Conservation (phyloP, 495 filamentous ascomycete species). For the Annulohypoxylon maeteangense region DNA sequence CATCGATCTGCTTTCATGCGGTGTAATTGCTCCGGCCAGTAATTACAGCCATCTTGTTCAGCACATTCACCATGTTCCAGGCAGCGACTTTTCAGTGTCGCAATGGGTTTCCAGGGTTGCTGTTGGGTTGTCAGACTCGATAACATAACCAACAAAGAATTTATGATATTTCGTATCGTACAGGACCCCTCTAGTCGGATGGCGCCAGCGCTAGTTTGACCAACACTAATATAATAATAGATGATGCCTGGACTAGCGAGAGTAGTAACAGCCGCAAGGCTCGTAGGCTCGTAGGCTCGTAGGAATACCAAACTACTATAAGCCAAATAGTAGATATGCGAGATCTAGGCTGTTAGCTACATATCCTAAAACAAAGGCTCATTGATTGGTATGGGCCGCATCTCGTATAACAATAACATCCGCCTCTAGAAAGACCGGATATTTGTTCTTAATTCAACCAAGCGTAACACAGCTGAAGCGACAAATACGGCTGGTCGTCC, state of each 20-base stretch:
- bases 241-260: not conserved
- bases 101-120: not conserved
- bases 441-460: conserved; percentile 34
- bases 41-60: not conserved
- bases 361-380: not conserved
- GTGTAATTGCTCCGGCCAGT: not conserved
- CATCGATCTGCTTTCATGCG: not conserved
- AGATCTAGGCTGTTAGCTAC: conserved; percentile 6
- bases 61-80: not conserved
- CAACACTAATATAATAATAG: conserved; percentile 19
- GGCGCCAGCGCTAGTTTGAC: not conserved
- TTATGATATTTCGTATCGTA: too few species aligned
- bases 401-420: conserved; percentile 12
- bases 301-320: not conserved
- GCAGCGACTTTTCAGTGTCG: conserved; percentile 1
- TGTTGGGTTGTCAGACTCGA: not conserved
- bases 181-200: too few species aligned
- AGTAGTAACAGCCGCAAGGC: not conserved
- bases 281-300: not conserved
- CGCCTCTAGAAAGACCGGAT: conserved; percentile 24
- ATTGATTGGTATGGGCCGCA: not conserved
- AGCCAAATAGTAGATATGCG: not conserved
- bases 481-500: conserved; percentile 24
- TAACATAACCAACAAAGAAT: too few species aligned
- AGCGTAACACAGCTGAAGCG: conserved; percentile 30